A percentile compares a stretch with the other conserved stretches of the same genome.
These are phyloP conservation scores for Aspergillus haitiensis DNA, from an alignment of 495 filamentous ascomycete species.

Conservation along the genomic window DNA sequence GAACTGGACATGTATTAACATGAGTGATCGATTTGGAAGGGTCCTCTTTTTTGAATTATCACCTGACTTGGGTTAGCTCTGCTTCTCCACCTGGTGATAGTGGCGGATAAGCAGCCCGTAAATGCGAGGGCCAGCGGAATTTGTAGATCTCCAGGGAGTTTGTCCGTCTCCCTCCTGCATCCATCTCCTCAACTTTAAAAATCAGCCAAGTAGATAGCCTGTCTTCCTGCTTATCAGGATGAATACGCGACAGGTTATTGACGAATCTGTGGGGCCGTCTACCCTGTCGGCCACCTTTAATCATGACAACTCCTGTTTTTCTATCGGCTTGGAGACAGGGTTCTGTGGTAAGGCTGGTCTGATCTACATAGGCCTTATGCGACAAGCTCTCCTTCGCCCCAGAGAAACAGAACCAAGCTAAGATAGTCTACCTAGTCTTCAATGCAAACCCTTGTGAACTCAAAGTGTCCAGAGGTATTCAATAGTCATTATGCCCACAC, in stretches of 20 bases:
- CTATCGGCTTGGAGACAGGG: constrained; percentile 82
- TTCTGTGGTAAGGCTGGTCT: constrained; percentile 68
- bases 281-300: constrained; percentile 88
- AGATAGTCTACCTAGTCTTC: constrained; percentile 57
- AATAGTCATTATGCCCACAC: background rate
- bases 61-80: background rate
- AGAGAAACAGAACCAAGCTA: constrained; percentile 9
- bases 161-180: background rate
- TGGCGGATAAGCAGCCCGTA: background rate
- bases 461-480: constrained; percentile 63
- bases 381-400: constrained; percentile 13
- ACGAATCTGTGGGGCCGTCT: constrained; percentile 68
- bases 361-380: background rate
- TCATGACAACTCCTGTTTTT: constrained; percentile 80
- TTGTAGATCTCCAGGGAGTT: background rate
- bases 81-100: background rate
- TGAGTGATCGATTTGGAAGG: too few species aligned
- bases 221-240: constrained; percentile 46
- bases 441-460: constrained; percentile 74
- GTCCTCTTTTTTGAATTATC: background rate
- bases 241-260: constrained; percentile 88
- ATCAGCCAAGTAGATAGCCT: constrained; percentile 7
- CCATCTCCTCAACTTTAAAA: background rate
- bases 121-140: constrained; percentile 3
- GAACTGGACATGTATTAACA: too few species aligned